Evolutionary conservation across 208 protist genomes (phyloP).

Genomic region (Acanthamoeba quina): DNA sequence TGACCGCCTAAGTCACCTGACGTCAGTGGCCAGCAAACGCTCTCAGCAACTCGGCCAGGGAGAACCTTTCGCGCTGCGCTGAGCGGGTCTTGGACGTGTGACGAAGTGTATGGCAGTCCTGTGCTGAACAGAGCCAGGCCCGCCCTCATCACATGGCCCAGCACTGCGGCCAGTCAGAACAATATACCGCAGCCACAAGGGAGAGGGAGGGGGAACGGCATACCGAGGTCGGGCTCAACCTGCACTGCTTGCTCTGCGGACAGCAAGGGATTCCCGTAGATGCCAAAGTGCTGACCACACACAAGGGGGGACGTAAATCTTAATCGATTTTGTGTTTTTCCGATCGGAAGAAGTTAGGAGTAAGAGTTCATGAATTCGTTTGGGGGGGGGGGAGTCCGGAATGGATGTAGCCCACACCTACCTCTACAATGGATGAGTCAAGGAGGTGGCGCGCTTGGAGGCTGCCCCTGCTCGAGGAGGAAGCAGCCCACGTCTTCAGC

Average conservation of each 20-base stretch:
- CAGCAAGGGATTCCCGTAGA: conserved; percentile 9
- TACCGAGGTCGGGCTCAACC: conserved; percentile 1
- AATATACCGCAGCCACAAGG: neutral
- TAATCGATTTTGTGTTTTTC: neutral
- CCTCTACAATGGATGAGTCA: neutral
- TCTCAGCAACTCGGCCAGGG: neutral
- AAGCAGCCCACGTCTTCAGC: neutral
- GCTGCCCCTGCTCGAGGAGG: neutral
- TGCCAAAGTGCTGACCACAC: neutral
- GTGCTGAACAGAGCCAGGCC: conserved; percentile 48
- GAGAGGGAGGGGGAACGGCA: neutral
- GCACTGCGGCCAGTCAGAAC: neutral
- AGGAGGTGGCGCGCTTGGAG: neutral
- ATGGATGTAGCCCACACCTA: neutral
- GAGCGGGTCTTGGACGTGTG: neutral
- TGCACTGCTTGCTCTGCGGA: conserved; percentile 24
- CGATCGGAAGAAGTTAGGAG: neutral
- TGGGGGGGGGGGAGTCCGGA: no score
- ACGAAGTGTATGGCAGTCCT: neutral
- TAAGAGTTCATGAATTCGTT: no score
- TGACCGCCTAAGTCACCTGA: neutral
- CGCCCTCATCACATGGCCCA: conserved; percentile 36
- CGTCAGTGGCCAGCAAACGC: neutral
- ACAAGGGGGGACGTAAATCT: neutral
- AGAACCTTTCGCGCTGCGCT: neutral